Evolutionary conservation across 352 stramenopile species (phyloP), one percentile per base, ranked within the genome.

Genomic region (Globisporangium solare): DNA sequence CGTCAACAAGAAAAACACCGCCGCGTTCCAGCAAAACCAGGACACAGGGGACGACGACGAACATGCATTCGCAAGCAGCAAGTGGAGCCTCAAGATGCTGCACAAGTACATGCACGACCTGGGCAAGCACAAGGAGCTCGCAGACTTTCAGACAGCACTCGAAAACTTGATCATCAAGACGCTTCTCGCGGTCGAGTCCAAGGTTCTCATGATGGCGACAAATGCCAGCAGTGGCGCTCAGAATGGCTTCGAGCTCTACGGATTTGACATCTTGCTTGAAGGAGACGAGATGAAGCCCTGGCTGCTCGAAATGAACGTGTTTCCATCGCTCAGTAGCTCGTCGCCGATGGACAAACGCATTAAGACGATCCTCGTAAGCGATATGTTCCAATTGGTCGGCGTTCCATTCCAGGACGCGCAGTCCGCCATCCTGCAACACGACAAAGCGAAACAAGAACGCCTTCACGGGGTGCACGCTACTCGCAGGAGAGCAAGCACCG

Each of bases 241-340:
- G 49, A 74, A 74, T 17, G 88, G 80, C 32, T 97, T 94, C 60
- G 88, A 97, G 51, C 64, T 97, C 8, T 97, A 95, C 47, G 87
- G 89, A 0, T 96, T 95, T 63, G 88, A 96, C 51, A 70, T 97
- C 2, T 60, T 97, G 1, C 60, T 97, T 12, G 85, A 97, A 56
- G 70, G 75, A 5, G 70, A 79, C 5, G 60, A 70, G 6, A 75
- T 96, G 60, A 74, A 74, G 43, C 87, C 89, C 6, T 92, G 85
- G 72, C 60, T 97, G n/a, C 69, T 97, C 6, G 89, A 97, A 56
- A 88, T 97, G 21, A 97, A 97, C 54, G 78, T 96, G 13, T 93
- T 90, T 20, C 90, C 90, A 32, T 93, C 83, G 6, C 75, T 97
- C 10, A 96, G 77, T 54, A 91, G 85, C 46, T 89, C 72, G 8